A percentile compares a stretch with the other conserved stretches of the same genome.
Evolutionary conservation across 2,329 filamentous ascomycete genomes (phyloP).

Genomic region (Huntiella savannae): DNA sequence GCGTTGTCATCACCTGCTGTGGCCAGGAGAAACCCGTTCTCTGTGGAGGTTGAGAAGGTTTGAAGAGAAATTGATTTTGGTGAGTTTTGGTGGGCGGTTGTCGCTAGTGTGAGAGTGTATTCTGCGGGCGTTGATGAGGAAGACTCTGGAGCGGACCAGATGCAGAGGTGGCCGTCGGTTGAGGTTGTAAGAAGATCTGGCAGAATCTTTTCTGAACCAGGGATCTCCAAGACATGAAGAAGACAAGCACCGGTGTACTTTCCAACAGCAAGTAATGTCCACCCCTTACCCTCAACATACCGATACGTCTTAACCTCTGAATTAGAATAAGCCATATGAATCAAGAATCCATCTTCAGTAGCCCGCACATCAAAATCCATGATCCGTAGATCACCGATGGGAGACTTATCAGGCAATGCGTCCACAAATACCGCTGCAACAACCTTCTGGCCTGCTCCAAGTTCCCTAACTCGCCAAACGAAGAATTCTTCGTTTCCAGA

Average conservation of each 20-base stretch:
- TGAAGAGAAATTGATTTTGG: constrained; percentile 46
- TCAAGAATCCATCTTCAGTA: constrained; percentile 25
- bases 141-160: constrained; percentile 27
- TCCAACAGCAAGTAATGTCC: constrained; percentile 31
- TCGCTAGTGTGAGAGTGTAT: constrained; percentile 18
- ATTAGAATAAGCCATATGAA: constrained; percentile 68
- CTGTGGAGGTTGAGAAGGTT: constrained; percentile 47
- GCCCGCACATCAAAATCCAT: constrained; percentile 51
- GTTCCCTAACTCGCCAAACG: constrained; percentile 49
- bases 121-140: constrained; percentile 1
- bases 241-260: constrained; percentile 57
- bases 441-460: constrained; percentile 30
- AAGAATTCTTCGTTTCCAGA: constrained; percentile 79
- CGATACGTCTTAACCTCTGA: constrained; percentile 49
- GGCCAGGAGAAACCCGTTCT: constrained; percentile 33
- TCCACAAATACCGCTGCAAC: constrained; percentile 39
- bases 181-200: constrained; percentile 43
- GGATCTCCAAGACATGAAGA: constrained; percentile 39
- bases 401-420: constrained; percentile 29
- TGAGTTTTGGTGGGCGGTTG: constrained; percentile 56
- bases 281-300: constrained; percentile 25
- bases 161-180: constrained; percentile 59
- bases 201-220: constrained; percentile 6
- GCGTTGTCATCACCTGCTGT: constrained; percentile 84
- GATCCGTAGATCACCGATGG: constrained; percentile 53